Base-by-base conservation (phyloP, 768 basidiomycete species). In the Podaxis mareebaensis region DNA sequence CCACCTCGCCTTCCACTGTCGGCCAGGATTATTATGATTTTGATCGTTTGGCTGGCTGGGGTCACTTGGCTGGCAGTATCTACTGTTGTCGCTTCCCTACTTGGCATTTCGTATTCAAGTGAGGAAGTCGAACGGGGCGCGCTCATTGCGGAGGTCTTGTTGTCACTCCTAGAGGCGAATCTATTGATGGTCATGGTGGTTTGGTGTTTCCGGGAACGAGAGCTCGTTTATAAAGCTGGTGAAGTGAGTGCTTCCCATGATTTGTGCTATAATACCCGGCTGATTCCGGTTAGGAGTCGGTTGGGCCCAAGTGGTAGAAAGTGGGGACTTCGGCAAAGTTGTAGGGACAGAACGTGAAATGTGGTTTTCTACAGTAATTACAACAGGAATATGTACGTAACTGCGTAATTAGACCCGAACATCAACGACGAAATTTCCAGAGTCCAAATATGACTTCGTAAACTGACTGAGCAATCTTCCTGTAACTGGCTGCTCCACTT, bases 161-260 rank as follows among this genome's bases (percentile, higher is more conserved):
- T 53, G n/a, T 53, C 60, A 4, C 26, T 61, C 10, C 3, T 61
- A 17, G 60, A 61, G 52, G 40, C 30, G 7, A 44, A 53, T 22
- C 6, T 53, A 30, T 24, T 61, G 6, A 28, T 53, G 24, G 39
- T 52, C 17, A n/a, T 61, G 39, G 60, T 38, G 13, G 13, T 24
- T 4, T 42, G 51, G 52, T 61, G 51, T 42, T 61, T 61, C 11
- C 51, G 49, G 48, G 58, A 60, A 52, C 36, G 60, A 42, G 39
- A 61, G 22, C 33, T 38, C 15, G 24, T n/a, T 53, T 15, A 17
- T 42, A 24, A 22, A 46, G 49, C 10, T 4, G 56, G 10, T 42
- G 40, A 57, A n/a, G 56, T 57, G n/a, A 13, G 56, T 20, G 3
- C 11, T 22, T 24, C 38, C 20, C 20, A 24, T 20, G 39, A 17